Evolutionary conservation across 805 yeast species (phyloP).

Genomic region (Kluyveromyces starmeri): DNA sequence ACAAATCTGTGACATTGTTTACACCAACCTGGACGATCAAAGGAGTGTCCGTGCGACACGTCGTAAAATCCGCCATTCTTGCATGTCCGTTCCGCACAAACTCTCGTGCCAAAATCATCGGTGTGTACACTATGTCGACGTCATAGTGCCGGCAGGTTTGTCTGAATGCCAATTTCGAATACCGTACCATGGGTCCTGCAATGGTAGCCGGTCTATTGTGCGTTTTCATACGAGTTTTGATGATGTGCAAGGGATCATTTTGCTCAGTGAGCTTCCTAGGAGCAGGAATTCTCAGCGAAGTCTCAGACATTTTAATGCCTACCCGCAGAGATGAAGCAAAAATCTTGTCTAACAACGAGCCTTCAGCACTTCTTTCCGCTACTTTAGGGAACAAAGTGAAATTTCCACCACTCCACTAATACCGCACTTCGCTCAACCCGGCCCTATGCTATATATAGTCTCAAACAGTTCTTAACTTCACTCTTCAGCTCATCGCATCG

Average conservation of each 20-base stretch:
- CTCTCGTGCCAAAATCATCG: slow-evolving; percentile 95
- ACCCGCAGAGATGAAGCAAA: no score
- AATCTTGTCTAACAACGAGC: no score
- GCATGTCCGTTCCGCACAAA: slow-evolving; percentile 81
- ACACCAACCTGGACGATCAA: slow-evolving; percentile 87
- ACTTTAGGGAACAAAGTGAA: no score
- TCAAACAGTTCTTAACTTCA: no score
- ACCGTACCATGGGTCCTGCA: slow-evolving; percentile 96
- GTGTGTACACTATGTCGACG: slow-evolving; percentile 82
- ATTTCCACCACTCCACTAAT: no score
- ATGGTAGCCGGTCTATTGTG: slow-evolving; percentile 51
- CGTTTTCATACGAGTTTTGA: slow-evolving; percentile 35
- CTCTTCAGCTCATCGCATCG: no score
- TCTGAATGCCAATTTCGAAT: slow-evolving; percentile 88
- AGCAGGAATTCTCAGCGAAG: slow-evolving; percentile 6
- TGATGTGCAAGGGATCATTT: slow-evolving; percentile 46
- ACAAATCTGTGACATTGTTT: slow-evolving; percentile 70
- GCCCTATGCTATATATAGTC: no score
- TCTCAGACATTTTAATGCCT: no score
- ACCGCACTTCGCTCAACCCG: no score
- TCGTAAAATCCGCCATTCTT: slow-evolving; percentile 74
- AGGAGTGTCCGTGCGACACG: slow-evolving; percentile 60
- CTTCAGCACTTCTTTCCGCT: no score
- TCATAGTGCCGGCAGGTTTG: slow-evolving; percentile 64
- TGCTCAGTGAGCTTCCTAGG: slow-evolving; percentile 31